Evolutionary conservation across 2,329 filamentous ascomycete species (phyloP).

Genomic region (Clonostachys rosea): DNA sequence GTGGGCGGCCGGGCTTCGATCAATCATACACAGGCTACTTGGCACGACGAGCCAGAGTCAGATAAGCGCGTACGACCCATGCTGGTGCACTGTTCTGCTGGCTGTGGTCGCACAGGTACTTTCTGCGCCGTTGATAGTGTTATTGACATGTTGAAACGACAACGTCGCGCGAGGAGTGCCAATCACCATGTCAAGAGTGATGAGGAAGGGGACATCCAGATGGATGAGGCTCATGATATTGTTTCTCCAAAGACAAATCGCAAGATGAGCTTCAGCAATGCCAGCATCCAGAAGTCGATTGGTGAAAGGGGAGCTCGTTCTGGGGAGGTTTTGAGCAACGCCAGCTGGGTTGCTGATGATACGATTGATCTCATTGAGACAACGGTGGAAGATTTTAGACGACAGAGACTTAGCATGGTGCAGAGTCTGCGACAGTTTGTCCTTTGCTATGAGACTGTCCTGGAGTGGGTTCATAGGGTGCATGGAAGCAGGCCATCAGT

Average conservation of each 20-base stretch:
- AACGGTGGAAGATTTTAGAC: constrained; percentile 86
- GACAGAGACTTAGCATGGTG: constrained; percentile 91
- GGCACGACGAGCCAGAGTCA: constrained; percentile 57
- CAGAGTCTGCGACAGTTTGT: constrained; percentile 92
- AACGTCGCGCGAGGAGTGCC: constrained; percentile 40
- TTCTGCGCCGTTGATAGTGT: constrained; percentile 97
- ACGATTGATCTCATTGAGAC: constrained; percentile 75
- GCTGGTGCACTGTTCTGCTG: constrained; percentile 91
- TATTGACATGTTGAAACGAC: constrained; percentile 93
- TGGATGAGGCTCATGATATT: constrained; percentile 26
- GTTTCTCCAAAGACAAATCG: constrained; percentile 18
- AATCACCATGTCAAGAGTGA: constrained; percentile 9
- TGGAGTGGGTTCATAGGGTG: constrained; percentile 72
- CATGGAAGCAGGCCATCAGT: background rate
- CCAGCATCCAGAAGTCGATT: background rate
- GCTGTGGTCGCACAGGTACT: constrained; percentile 90
- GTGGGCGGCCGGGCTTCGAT: constrained; percentile 17
- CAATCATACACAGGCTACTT: constrained; percentile 30
- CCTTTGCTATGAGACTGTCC: constrained; percentile 89
- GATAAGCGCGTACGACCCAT: constrained; percentile 59
- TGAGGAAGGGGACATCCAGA: constrained; percentile 39
- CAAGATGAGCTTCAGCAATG: constrained; percentile 11
- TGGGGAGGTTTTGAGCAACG: constrained; percentile 28
- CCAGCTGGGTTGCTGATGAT: constrained; percentile 65
- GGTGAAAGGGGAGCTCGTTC: background rate